Percentiles rank a stretch among this genome's conserved stretches.
These are phyloP conservation scores for Galerina marginata DNA, from an alignment of 768 basidiomycete genomes.

Conservation along the genomic window DNA sequence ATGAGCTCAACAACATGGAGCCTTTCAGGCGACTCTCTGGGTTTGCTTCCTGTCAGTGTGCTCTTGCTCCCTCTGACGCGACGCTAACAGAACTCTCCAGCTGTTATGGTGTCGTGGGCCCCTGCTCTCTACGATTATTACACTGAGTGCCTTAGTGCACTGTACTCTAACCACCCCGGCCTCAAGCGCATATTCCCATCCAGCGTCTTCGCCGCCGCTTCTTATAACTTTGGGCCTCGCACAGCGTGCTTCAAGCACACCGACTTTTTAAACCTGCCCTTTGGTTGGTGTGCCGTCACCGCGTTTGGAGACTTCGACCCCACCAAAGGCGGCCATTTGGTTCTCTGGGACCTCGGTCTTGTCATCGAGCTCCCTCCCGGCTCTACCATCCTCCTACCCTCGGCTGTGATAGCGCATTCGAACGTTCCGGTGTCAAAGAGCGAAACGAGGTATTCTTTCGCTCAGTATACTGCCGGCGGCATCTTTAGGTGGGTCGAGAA, in stretches of 20 bases:
- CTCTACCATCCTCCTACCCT: no score
- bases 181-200: background rate
- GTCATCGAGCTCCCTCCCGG: no score
- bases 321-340: no score
- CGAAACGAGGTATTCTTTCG: no score
- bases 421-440: no score
- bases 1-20: conserved; percentile 1
- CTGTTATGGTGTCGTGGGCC: conserved; percentile 6
- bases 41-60: conserved; percentile 4
- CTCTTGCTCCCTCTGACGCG: no score
- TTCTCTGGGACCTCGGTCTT: no score
- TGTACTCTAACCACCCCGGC: conserved; percentile 2
- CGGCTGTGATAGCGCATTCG: no score
- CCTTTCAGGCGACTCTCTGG: conserved; percentile 13
- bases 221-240: background rate
- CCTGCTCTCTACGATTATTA: conserved; percentile 13
- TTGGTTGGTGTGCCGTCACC: no score
- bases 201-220: background rate
- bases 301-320: no score
- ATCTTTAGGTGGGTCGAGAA: no score
- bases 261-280: background rate
- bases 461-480: no score
- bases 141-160: background rate
- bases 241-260: background rate
- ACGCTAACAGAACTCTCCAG: background rate